Conservation (phyloP, 129 eudicot species). For the Flaveria sonorensis region DNA sequence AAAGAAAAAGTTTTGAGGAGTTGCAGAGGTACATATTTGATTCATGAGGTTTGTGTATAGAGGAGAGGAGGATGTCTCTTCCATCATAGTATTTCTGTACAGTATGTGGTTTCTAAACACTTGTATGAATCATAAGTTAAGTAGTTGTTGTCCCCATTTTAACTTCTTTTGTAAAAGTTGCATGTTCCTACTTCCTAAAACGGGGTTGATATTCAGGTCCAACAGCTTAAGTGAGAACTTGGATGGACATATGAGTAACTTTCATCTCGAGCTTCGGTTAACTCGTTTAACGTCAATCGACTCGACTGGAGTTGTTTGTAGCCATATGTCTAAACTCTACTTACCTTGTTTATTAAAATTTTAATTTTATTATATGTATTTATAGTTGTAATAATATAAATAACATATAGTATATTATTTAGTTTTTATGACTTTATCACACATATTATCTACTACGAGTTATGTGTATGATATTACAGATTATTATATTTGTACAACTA, state of each 20-base stretch:
- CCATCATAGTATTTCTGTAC: conserved; percentile 10
- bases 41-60: conserved; percentile 20
- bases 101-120: neutral
- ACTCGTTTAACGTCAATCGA: too few relatives aligned
- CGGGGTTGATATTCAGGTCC: neutral
- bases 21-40: conserved; percentile 6
- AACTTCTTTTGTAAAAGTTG: neutral
- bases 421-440: too few relatives aligned
- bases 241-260: neutral
- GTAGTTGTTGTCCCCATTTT: neutral
- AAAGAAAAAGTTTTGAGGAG: conserved; percentile 14
- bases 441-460: too few relatives aligned
- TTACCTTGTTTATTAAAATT: too few relatives aligned
- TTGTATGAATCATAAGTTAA: neutral
- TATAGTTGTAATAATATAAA: too few relatives aligned
- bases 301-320: too few relatives aligned
- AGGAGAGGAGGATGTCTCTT: conserved; percentile 1
- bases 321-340: too few relatives aligned
- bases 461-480: too few relatives aligned
- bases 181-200: neutral
- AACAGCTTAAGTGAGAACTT: neutral
- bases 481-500: too few relatives aligned
- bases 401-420: too few relatives aligned
- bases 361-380: too few relatives aligned
- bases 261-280: neutral